Evolutionary conservation across 306 rosid species (phyloP).

Genomic region (Prunus campanulata): DNA sequence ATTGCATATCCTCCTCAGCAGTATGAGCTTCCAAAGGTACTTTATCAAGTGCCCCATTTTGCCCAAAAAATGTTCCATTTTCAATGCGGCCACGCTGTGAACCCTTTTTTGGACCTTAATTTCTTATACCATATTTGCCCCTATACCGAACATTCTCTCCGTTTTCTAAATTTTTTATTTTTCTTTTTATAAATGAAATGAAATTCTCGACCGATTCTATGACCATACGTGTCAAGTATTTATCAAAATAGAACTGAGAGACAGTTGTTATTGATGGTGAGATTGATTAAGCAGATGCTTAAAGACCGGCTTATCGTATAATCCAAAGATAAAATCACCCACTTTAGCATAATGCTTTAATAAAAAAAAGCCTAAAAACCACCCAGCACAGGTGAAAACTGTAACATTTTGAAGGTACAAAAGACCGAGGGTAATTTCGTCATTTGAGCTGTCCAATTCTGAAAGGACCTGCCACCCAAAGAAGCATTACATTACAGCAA

Average conservation of each 20-base stretch:
- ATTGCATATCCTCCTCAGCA: not conserved
- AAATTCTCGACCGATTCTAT: too few relatives aligned
- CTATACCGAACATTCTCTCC: not conserved
- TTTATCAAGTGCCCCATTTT: slow-evolving; percentile 2
- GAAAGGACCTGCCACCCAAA: slow-evolving; percentile 9
- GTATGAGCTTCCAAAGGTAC: slow-evolving; percentile 11
- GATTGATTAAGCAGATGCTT: slow-evolving; percentile 4
- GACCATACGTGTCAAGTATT: too few relatives aligned
- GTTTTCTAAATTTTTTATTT: too few relatives aligned
- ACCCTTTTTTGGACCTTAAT: slow-evolving; percentile 18
- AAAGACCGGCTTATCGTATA: slow-evolving; percentile 20
- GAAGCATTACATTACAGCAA: not conserved
- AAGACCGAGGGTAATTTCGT: slow-evolving; percentile 11
- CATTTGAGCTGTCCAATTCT: not conserved
- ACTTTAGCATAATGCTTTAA: not conserved
- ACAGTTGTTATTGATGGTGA: not conserved
- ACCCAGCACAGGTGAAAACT: not conserved
- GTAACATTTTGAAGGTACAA: not conserved
- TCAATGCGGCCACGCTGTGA: slow-evolving; percentile 5
- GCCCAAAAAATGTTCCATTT: not conserved
- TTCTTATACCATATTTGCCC: slow-evolving; percentile 19
- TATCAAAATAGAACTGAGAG: not conserved
- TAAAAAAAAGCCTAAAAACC: not conserved
- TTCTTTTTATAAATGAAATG: too few relatives aligned
- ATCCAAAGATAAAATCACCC: not conserved